Evolutionary conservation across 2,329 filamentous ascomycete species (phyloP), one percentile per base, ranked within the genome.

Genomic region (Aspergillus sp.): DNA sequence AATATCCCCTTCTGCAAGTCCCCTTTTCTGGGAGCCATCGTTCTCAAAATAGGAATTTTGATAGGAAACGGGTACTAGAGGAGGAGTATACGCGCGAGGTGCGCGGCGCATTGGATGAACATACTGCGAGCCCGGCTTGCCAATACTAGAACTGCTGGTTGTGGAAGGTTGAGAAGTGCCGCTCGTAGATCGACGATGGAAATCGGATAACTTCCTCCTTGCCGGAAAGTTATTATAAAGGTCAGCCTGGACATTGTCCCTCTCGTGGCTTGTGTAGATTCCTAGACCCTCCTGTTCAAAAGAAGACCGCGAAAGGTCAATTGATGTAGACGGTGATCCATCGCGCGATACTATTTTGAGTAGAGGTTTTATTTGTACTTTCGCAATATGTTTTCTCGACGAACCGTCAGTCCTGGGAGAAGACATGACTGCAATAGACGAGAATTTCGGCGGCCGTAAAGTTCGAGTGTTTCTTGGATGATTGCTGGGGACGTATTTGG

Each of bases 241-340:
- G 33, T 83, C 81, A 49, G 63, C 68, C 49, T 63, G 65, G 55
- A 62, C 60, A 19, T 63, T 62, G 45, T 73, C 70, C 9, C 64
- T 65, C 31, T 73, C 69, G 21, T 69, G 59, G 41, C 65, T 73
- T 33, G 72, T 68, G 62, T 79, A 77, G 46, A 86, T 85, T 17
- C 82, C 83, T 52, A 86, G 69, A 9, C 82, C 83, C 57, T 84
- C 82, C 60, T 84, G 82, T 62, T 86, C 83, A 14, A 79, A 77
- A 6, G 79, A 78, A 3, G 83, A 80, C 33, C 82, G 79, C 33
- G 82, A 83, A 23, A 85, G 72, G 65, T 86, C 83, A 54, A 85
- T 77, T 19, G 79, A 77, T 46, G 75, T 73, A 53, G 77, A 74
- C 33, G 75, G 71, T 57, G 76, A 73, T 63, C 81, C 80, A 58